Base-by-base conservation (phyloP, 2,329 filamentous ascomycete species). In the Aschersonia sp. region DNA sequence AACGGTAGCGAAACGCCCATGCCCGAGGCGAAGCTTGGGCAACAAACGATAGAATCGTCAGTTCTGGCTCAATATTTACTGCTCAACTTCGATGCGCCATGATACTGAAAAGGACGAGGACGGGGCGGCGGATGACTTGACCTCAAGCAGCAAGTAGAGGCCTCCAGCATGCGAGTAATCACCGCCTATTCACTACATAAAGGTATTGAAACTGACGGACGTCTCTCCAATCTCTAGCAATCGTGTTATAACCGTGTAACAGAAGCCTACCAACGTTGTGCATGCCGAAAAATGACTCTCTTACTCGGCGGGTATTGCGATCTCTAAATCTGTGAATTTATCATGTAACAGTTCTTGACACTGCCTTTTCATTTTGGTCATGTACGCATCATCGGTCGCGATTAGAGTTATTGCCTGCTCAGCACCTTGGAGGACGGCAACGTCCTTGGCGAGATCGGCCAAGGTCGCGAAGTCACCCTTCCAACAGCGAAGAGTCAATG, bases 401-500 rank as follows among this genome's bases (percentile, higher is more conserved):
- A 4, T 45, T 39, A 12, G 10, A 29, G 31, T 45, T 45, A 33
- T n/a, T 39, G 44, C 44, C 44, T n/a, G 12, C 33, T 45, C 39
- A 14, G 44, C 44, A 45, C 44, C 44, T 14, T 45, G 12, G 12
- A 45, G 44, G 32, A 30, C 7, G n/a, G 44, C 44, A 39, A 39
- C 32, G 39, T 45, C 32, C 44, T 45, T 22, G 32, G 44, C 44
- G n/a, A 45, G 44, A 39, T 45, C 44, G 33, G 31, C 44, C 44
- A 45, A 45, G 32, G 44, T 45, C 33, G 32, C 32, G 39, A 45
- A 45, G 32, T 39, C 44, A 45, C 44, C 14, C 44, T 33, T 45
- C 44, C 44, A 45, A 39, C 44, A 45, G 44, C 44, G 44, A 39
- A 45, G 44, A n/a, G 44, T 45, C 44, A 45, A 39, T 22, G 12